Evolutionary conservation across 2,329 filamentous ascomycete genomes (phyloP), one percentile per base, ranked within the genome.

Genomic region (Didymella segeticola): DNA sequence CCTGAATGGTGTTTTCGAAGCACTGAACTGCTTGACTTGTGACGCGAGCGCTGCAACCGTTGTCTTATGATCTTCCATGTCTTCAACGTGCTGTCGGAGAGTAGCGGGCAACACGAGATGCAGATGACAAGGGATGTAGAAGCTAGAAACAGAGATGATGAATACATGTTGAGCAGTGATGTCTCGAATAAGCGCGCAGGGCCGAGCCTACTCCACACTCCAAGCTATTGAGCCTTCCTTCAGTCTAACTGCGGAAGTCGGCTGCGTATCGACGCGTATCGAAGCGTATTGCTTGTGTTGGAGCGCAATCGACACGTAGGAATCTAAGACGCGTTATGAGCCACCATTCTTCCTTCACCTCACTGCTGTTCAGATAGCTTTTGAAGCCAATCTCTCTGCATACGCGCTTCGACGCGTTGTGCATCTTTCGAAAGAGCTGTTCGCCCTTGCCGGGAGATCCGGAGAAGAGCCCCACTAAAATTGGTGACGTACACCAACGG

Each of bases 1-100:
- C n/a, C 82, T 77, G 60, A 83, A 85, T 4, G 78, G 76, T 20
- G 76, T 74, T 62, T 67, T 72, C n/a, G 71, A 81, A 68, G 43
- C 47, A 42, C 60, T 66, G 71, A 84, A 85, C 6, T 66, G 57
- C 38, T 70, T 70, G 29, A 84, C 77, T 43, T 66, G 53, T 10
- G 61, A 58, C 23, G 68, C 62, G 11, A 74, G 63, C n/a, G 47
- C 47, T 15, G 62, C 56, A 19, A 73, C 66, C 12, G 61, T 63
- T 5, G 51, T 31, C 23, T 63, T 64, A 33, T 73, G 71, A 6
- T 57, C 57, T 23, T 72, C 68, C 70, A 73, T 73, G 20, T 33
- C 49, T 43, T 22, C 12, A 17, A 9, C 5, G 17, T 20, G 9
- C 30, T 31, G 12, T 37, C 10, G 14, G n/a, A 11, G 19, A 19